These are phyloP conservation scores for Suhomyces prunicola DNA, from an alignment of 805 yeast genomes.

Conservation along the genomic window DNA sequence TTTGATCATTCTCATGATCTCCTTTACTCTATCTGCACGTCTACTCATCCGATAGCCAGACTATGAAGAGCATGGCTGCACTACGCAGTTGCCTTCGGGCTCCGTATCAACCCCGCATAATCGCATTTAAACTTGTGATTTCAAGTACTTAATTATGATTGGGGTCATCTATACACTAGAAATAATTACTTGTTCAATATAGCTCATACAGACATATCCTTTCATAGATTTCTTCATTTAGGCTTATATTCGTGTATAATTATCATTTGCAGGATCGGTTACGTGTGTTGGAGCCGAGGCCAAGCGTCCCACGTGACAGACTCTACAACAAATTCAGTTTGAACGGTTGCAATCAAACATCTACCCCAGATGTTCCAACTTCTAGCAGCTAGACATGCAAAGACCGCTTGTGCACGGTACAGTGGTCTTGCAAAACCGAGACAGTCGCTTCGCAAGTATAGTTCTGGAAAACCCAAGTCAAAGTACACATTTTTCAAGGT, in stretches of 20 bases:
- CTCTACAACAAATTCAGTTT: neutral
- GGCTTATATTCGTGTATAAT: too few relatives aligned
- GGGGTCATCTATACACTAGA: too few relatives aligned
- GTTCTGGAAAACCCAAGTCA: neutral
- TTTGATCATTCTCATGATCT: neutral
- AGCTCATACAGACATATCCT: too few relatives aligned
- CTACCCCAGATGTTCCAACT: neutral
- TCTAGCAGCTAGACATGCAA: neutral
- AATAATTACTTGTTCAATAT: too few relatives aligned
- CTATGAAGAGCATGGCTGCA: neutral
- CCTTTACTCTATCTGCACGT: neutral
- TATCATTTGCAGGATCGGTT: too few relatives aligned
- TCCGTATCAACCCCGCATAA: neutral
- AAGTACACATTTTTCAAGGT: conserved; percentile 14
- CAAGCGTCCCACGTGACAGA: neutral
- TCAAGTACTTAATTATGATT: too few relatives aligned
- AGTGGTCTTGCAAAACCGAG: neutral
- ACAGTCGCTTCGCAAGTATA: neutral
- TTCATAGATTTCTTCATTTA: too few relatives aligned
- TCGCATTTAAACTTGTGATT: too few relatives aligned
- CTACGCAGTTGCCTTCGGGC: neutral
- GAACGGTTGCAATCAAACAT: neutral
- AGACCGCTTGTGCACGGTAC: neutral
- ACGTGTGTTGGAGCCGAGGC: neutral
- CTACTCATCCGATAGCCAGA: neutral